phyloP scores from a whole-genome alignment of 305 asterid genomes.

The Salvia sclarea region DNA sequence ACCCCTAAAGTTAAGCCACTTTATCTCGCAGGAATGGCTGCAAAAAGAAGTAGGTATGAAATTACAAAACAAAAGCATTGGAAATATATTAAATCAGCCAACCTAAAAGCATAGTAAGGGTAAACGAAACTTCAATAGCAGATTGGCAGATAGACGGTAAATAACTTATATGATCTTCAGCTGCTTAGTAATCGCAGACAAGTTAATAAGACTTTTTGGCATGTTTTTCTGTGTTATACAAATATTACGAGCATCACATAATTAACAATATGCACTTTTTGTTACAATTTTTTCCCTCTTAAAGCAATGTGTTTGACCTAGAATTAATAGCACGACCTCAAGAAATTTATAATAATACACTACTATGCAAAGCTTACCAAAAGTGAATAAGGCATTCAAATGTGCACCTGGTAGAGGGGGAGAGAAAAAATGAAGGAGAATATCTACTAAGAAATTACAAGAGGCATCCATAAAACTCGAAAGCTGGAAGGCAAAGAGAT shows the following conservation, averaged over 20 bases:
- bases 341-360: too few species aligned
- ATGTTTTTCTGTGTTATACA: not conserved
- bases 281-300: not conserved
- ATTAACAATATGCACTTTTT: slow-evolving; percentile 6
- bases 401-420: too few species aligned
- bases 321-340: not conserved
- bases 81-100: not conserved
- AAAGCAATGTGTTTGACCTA: not conserved
- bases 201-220: not conserved
- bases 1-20: slow-evolving; percentile 16
- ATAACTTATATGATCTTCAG: slow-evolving; percentile 5
- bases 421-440: not conserved
- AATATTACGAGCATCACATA: too few species aligned
- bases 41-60: not conserved
- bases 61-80: not conserved
- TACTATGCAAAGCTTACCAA: too few species aligned
- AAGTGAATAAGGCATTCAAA: too few species aligned
- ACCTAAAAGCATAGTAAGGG: not conserved
- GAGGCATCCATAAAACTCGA: not conserved
- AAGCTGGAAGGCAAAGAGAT: slow-evolving; percentile 11
- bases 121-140: not conserved
- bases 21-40: not conserved
- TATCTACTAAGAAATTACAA: not conserved
- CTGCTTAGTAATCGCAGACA: not conserved
- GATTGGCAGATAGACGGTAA: not conserved